Base-by-base conservation (phyloP, 2,329 filamentous ascomycete species). In the Aspergillus terreus region DNA sequence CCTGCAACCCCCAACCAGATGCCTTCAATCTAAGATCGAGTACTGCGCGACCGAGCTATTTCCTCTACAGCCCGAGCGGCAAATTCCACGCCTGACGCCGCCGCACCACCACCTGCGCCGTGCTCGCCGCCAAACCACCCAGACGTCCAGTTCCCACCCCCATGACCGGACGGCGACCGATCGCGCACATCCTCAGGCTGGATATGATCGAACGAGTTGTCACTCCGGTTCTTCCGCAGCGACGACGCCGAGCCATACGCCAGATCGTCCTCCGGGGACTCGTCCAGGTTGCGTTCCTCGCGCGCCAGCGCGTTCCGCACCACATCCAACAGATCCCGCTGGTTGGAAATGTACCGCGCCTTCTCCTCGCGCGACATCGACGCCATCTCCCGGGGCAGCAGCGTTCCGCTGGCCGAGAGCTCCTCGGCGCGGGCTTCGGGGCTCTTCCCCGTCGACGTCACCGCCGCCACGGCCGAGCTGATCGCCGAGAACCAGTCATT, bases 141-240 rank as follows among this genome's bases (percentile, higher is more conserved):
- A 4, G 65, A 62, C n/a, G 56, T 25, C 65, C 65, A 68, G 49
- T 60, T 59, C 17, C 64, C 58, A 44, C 63, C 59, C 21, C 44
- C 43, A 15, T 45, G 46, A 12, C 49, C 48, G 7, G 45, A 47
- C n/a, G 57, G 52, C 21, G 41, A 60, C 33, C 61, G 61, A 30
- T 58, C 62, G 61, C 76, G 63, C 5, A 69, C 54, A 50, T 84
- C 86, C 65, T 92, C 87, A 32, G 85, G 84, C 56, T 94, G 88
- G 59, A 95, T 89, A 68, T 90, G 88, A 65, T 95, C 91, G 65
- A 96, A 96, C 61, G 95, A 92, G 17, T 82, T 83, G 67, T 96
- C 91, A 68, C 89, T 95, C 57, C 85, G 84, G 65, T 88, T 92
- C 74, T 92, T 92, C 62, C 83, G 86, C 62, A 95, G 55, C 23